A percentile compares a stretch with the other conserved stretches of the same genome.
phyloP scores from a whole-genome alignment of 2,329 filamentous ascomycete genomes.

The Pseudogymnoascus sp. region DNA sequence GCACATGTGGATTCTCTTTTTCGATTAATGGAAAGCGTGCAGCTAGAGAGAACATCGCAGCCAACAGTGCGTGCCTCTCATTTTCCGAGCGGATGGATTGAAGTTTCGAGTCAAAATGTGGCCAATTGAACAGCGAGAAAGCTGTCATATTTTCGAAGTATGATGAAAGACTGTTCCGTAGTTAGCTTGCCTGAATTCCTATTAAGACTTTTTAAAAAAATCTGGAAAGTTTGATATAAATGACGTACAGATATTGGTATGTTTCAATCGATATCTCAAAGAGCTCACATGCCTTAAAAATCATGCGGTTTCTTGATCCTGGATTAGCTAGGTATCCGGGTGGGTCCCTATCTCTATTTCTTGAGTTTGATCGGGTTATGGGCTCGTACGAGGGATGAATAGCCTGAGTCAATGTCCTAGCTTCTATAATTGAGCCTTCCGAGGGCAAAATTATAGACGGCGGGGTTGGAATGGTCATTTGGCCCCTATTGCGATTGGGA shows the following conservation, averaged over 20 bases:
- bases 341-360: not conserved
- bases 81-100: constrained; percentile 1
- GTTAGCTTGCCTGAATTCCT: not conserved
- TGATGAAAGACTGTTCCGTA: not conserved
- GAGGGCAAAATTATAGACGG: not conserved
- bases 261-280: not conserved
- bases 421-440: not conserved
- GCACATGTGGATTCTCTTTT: not conserved
- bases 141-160: constrained; percentile 16
- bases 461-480: not conserved
- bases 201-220: not conserved
- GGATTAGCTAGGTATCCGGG: not conserved
- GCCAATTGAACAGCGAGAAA: constrained; percentile 14
- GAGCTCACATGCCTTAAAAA: not conserved
- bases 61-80: constrained; percentile 21
- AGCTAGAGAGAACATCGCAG: constrained; percentile 27
- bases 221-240: not conserved
- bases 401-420: not conserved
- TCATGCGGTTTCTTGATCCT: not conserved
- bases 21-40: constrained; percentile 16
- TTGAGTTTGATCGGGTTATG: not conserved
- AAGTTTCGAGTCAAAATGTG: constrained; percentile 12
- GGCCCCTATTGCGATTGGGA: not conserved
- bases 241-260: not conserved
- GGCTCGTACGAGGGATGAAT: not conserved